Conservation (phyloP, 2,329 filamentous ascomycete species). For the Colletotrichum sansevieriae region DNA sequence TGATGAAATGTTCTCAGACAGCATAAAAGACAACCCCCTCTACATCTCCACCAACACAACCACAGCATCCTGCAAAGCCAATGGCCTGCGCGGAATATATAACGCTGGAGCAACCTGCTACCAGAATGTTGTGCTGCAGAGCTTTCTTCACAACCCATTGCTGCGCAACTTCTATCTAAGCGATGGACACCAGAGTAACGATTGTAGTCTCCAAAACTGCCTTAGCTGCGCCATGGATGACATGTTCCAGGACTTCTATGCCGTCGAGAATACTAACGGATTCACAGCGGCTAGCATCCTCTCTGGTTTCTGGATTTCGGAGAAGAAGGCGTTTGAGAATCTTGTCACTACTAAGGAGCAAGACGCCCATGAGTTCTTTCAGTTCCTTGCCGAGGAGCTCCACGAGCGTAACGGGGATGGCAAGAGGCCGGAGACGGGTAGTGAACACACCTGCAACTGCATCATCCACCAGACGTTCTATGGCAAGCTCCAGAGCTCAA, state of each 20-base stretch:
- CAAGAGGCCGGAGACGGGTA: conserved; percentile 70
- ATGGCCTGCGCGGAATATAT: conserved; percentile 90
- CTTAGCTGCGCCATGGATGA: conserved; percentile 80
- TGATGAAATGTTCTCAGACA: conserved; percentile 76
- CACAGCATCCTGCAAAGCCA: conserved; percentile 84
- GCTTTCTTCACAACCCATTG: conserved; percentile 92
- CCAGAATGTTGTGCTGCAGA: conserved; percentile 95
- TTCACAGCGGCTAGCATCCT: conserved; percentile 93
- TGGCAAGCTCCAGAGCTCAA: conserved; percentile 89
- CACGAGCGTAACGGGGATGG: conserved; percentile 84
- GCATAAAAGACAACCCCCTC: conserved; percentile 77
- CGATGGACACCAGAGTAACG: conserved; percentile 85
- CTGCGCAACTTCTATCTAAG: conserved; percentile 92
- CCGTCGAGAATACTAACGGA: conserved; percentile 83
- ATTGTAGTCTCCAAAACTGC: conserved; percentile 75
- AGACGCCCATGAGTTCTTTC: conserved; percentile 97
- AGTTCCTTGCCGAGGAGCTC: conserved; percentile 92
- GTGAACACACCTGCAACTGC: conserved; percentile 81
- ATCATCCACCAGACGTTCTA: conserved; percentile 96
- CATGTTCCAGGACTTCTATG: conserved; percentile 80
- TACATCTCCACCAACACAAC: conserved; percentile 85
- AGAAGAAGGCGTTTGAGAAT: conserved; percentile 78
- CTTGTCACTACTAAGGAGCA: conserved; percentile 94
- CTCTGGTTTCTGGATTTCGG: conserved; percentile 89
- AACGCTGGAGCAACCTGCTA: conserved; percentile 99